phyloP scores from a whole-genome alignment of 345 rosid genomes.

The Reutealis trisperma region DNA sequence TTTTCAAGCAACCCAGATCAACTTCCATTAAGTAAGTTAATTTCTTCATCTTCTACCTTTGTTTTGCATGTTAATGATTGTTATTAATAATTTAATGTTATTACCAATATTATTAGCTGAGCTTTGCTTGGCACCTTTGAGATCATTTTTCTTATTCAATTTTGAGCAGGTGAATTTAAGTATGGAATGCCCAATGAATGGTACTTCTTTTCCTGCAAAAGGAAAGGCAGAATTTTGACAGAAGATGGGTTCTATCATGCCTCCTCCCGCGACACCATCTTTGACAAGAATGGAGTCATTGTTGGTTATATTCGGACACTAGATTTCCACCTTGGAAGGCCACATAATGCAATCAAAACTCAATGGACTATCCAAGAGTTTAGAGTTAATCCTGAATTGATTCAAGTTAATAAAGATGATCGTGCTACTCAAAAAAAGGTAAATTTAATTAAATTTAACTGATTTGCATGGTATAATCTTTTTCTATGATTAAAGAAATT shows the following conservation, averaged over 20 bases:
- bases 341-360: neutral
- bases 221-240: neutral
- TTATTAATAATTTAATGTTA: no score
- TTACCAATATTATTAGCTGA: no score
- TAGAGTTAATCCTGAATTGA: neutral
- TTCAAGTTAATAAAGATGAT: neutral
- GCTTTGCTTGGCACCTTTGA: no score
- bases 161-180: neutral
- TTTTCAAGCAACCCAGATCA: constrained; percentile 5
- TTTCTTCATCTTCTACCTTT: neutral
- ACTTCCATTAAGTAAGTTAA: neutral
- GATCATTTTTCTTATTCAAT: no score
- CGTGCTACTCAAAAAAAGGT: neutral
- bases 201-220: neutral
- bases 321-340: neutral
- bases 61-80: no score
- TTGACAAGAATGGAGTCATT: neutral
- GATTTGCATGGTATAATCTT: no score
- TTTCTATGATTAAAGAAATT: no score
- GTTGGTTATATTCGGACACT: neutral
- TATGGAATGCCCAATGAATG: neutral
- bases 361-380: neutral
- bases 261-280: neutral
- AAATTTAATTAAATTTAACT: neutral
- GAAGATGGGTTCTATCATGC: neutral